A percentile compares a stretch with the other conserved stretches of the same genome.
Evolutionary conservation across 257 asterid genomes (phyloP).

Genomic region (Jacaranda copaia): DNA sequence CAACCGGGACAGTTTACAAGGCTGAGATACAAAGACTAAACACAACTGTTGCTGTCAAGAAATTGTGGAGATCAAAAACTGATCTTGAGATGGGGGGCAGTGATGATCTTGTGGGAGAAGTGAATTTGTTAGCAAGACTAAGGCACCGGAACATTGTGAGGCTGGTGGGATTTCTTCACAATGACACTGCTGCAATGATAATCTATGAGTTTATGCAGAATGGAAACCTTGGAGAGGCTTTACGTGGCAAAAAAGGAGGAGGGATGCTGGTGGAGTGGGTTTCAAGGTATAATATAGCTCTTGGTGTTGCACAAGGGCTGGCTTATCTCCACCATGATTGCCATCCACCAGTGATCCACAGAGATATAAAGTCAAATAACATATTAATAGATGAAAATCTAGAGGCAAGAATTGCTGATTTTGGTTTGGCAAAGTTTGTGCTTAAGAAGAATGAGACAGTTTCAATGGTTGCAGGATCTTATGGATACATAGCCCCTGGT

Average conservation of each 20-base stretch:
- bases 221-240: conserved; percentile 59
- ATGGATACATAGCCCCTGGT: conserved; percentile 79
- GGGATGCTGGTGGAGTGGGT: conserved; percentile 52
- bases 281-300: conserved; percentile 54
- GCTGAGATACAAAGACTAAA: conserved; percentile 63
- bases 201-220: conserved; percentile 62
- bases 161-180: conserved; percentile 52
- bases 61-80: conserved; percentile 65
- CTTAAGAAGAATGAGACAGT: conserved; percentile 51
- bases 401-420: conserved; percentile 68
- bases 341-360: conserved; percentile 58
- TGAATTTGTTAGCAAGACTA: conserved; percentile 61
- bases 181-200: conserved; percentile 51
- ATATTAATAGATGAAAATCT: conserved; percentile 54
- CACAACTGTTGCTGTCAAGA: conserved; percentile 75
- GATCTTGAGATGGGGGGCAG: conserved; percentile 65
- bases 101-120: conserved; percentile 70
- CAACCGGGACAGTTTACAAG: conserved; percentile 75
- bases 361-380: conserved; percentile 64
- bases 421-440: conserved; percentile 61
- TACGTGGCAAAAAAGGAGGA: conserved; percentile 41
- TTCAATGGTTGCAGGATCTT: conserved; percentile 68
- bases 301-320: conserved; percentile 69
- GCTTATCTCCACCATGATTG: conserved; percentile 75
- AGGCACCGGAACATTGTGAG: conserved; percentile 64